Percentiles rank a stretch among this genome's conserved stretches.
Conservation (phyloP, 306 rosid genomes). For the Sechiopsis laciniata region DNA sequence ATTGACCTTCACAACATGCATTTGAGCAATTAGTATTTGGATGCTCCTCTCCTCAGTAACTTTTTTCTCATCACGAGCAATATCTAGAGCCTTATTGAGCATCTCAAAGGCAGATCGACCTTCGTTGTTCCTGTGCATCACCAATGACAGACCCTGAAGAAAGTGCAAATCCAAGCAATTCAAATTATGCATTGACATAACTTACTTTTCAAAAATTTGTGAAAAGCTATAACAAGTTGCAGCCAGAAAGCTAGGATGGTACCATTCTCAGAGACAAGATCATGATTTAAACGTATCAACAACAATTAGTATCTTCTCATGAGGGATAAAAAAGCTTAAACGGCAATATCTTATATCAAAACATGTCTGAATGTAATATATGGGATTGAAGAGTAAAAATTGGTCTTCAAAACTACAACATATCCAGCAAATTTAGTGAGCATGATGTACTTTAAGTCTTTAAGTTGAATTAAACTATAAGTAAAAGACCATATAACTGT, state of each 20-base stretch:
- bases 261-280: too few relatives aligned
- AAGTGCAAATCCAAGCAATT: background rate
- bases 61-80: slow-evolving; percentile 53
- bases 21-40: slow-evolving; percentile 74
- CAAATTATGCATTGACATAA: slow-evolving; percentile 9
- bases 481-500: too few relatives aligned
- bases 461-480: too few relatives aligned
- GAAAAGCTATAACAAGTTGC: background rate
- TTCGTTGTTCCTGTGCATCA: slow-evolving; percentile 77
- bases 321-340: background rate
- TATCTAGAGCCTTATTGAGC: slow-evolving; percentile 55
- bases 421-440: too few relatives aligned
- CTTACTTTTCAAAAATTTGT: background rate
- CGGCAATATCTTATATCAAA: background rate
- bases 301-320: background rate
- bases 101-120: slow-evolving; percentile 69
- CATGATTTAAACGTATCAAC: too few relatives aligned
- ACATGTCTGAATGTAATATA: background rate
- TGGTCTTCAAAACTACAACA: too few relatives aligned
- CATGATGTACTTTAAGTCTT: too few relatives aligned
- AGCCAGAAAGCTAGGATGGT: background rate
- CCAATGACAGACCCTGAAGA: slow-evolving; percentile 78
- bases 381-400: too few relatives aligned
- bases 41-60: slow-evolving; percentile 80
- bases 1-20: slow-evolving; percentile 74